Evolutionary conservation across 2,329 filamentous ascomycete genomes (phyloP).

Genomic region (Fusarium miscanthi): DNA sequence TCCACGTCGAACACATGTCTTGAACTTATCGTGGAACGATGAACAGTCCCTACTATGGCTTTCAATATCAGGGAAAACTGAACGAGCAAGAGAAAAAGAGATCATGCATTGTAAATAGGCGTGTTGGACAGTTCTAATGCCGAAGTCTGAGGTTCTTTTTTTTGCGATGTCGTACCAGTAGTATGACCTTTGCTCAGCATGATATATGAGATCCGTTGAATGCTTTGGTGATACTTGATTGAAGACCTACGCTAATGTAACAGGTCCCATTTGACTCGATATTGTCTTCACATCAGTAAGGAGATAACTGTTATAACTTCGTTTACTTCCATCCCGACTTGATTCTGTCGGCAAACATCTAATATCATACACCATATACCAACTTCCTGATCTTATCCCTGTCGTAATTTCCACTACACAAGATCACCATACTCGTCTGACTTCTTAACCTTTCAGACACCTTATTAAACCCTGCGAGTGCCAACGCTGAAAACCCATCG

Average conservation of each 20-base stretch:
- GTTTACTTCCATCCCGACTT: too few species aligned
- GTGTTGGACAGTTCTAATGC: rapidly evolving
- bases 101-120: rapidly evolving
- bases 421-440: neutral
- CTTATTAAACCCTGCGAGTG: neutral
- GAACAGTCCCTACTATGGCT: too few species aligned
- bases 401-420: neutral
- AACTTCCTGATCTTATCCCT: neutral
- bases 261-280: too few species aligned
- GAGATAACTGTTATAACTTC: too few species aligned
- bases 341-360: too few species aligned
- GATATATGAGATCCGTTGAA: too few species aligned
- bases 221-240: too few species aligned
- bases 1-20: neutral
- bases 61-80: neutral
- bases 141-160: rapidly evolving
- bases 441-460: neutral
- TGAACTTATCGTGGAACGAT: rapidly evolving
- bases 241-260: too few species aligned
- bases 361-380: neutral
- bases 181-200: neutral
- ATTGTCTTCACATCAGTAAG: too few species aligned
- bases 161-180: rapidly evolving
- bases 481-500: constrained; percentile 1
- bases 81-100: neutral